A percentile compares a stretch with the other conserved stretches of the same genome.
These are phyloP conservation scores for Trichoderma oligosporum DNA, from an alignment of 2,329 filamentous ascomycete species.

Conservation along the genomic window DNA sequence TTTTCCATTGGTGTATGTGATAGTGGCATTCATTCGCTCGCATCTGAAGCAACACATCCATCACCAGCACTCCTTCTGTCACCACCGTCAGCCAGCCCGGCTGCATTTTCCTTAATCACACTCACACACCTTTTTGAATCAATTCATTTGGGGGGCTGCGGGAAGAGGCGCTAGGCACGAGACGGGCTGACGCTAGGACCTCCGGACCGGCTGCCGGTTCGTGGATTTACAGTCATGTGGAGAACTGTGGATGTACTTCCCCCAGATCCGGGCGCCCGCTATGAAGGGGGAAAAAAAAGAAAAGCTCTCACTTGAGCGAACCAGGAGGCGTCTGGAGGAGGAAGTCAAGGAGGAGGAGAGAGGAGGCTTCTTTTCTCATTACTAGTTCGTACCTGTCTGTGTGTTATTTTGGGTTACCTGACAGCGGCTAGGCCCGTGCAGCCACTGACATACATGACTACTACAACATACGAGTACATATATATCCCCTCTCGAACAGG, in stretches of 20 bases:
- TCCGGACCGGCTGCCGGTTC: slow-evolving; percentile 9
- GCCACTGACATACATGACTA: not conserved
- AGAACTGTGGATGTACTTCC: not conserved
- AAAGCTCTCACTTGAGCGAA: not conserved
- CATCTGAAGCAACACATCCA: not conserved
- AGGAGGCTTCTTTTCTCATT: not conserved
- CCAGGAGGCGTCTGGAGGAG: not conserved
- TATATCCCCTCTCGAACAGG: not conserved
- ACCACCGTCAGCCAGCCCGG: not conserved
- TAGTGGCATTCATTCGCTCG: slow-evolving; percentile 7
- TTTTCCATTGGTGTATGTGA: slow-evolving; percentile 7
- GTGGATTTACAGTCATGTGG: not conserved
- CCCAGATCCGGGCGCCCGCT: not conserved
- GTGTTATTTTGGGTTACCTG: not conserved
- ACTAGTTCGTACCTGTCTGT: too few species aligned
- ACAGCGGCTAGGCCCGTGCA: not conserved
- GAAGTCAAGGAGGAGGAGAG: not conserved
- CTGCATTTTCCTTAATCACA: not conserved
- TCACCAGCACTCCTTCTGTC: slow-evolving; percentile 6
- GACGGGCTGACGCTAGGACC: slow-evolving; percentile 1
- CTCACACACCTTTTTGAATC: not conserved
- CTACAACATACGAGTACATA: not conserved
- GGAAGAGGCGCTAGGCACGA: slow-evolving; percentile 17
- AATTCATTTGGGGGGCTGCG: not conserved
- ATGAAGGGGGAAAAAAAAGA: not conserved